Evolutionary conservation across 1,284 basidiomycete species (phyloP).

Genomic region (Sporisorium reilianum): DNA sequence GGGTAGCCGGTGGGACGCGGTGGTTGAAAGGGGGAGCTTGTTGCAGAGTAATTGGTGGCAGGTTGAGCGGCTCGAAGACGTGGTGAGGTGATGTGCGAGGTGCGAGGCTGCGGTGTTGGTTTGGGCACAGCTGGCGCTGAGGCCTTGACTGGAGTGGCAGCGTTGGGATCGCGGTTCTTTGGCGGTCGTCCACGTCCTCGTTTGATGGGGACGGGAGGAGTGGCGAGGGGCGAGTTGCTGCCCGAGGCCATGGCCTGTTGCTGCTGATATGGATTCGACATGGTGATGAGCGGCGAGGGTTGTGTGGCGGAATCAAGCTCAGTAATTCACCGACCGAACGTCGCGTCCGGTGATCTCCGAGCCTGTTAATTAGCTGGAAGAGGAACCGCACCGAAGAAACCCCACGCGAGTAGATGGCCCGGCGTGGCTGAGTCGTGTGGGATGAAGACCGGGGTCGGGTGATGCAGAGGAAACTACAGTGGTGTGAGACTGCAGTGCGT

Average conservation of each 20-base stretch:
- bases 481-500: background rate
- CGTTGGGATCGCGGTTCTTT: conserved; percentile 47
- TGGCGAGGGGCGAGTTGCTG: conserved; percentile 45
- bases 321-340: too few relatives aligned
- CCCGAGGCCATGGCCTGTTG: conserved; percentile 46
- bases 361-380: background rate
- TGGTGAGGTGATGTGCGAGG: conserved; percentile 45
- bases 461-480: background rate
- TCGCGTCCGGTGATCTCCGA: background rate
- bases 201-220: conserved; percentile 38
- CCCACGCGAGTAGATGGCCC: background rate
- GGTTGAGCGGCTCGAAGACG: conserved; percentile 31
- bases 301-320: background rate
- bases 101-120: conserved; percentile 43
- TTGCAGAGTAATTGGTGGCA: conserved; percentile 10
- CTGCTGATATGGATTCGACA: conserved; percentile 50
- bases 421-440: background rate
- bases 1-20: conserved; percentile 28
- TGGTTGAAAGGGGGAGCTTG: conserved; percentile 41
- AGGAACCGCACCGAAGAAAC: background rate
- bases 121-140: conserved; percentile 30
- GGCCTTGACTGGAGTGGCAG: conserved; percentile 19
- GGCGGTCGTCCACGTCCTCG: conserved; percentile 50
- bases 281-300: background rate
- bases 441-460: too few relatives aligned